phyloP scores from a whole-genome alignment of 148 eudicot species.

The Rhododendron molle region DNA sequence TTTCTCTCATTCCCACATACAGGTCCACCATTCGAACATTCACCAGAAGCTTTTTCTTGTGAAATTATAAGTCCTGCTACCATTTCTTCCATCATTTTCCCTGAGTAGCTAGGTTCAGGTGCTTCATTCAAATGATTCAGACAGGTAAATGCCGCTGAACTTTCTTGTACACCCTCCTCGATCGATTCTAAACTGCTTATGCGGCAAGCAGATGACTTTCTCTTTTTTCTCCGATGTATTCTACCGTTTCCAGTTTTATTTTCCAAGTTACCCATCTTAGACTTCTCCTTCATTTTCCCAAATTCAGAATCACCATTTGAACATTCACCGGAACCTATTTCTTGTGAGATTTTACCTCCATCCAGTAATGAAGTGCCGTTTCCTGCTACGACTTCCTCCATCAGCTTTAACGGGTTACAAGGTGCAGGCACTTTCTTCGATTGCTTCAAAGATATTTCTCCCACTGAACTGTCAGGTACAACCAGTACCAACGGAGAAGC shows the following conservation, averaged over 20 bases:
- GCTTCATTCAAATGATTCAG: background rate
- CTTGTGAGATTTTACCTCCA: background rate
- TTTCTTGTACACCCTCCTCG: background rate
- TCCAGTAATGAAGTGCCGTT: background rate
- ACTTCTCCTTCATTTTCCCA: background rate
- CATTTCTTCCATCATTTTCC: conserved; percentile 12
- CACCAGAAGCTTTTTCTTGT: background rate
- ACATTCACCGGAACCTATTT: background rate
- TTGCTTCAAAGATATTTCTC: background rate
- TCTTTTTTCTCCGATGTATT: background rate
- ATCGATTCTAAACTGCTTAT: background rate
- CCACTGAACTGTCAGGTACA: conserved; percentile 3
- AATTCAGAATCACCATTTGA: background rate
- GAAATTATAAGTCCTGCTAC: background rate
- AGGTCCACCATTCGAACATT: background rate
- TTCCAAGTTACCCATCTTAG: background rate
- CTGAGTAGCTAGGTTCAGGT: background rate
- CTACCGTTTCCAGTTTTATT: background rate
- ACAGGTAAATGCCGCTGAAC: background rate
- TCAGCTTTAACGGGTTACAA: background rate
- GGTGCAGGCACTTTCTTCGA: background rate
- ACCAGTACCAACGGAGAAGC: background rate
- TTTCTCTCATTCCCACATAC: background rate
- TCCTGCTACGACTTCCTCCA: background rate
- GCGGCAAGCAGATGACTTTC: background rate